Percentiles rank a stretch among this genome's conserved stretches.
These are phyloP conservation scores for Hordeum pubiflorum DNA, from an alignment of 202 grass and related monocot genomes.

Conservation along the genomic window DNA sequence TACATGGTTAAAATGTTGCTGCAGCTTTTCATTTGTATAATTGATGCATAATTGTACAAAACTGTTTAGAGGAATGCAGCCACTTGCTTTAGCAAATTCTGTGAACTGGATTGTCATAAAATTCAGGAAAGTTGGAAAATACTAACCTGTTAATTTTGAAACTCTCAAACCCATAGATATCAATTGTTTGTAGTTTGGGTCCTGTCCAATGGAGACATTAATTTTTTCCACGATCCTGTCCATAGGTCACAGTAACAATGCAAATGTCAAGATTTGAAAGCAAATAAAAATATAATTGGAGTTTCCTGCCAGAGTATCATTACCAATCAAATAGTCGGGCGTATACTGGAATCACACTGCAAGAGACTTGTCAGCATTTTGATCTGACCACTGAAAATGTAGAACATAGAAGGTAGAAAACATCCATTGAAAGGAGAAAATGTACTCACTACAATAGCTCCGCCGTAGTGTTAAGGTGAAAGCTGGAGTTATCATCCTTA, in stretches of 20 bases:
- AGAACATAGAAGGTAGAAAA: background rate
- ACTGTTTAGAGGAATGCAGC: constrained; percentile 51
- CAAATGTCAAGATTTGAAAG: constrained; percentile 15
- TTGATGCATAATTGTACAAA: constrained; percentile 99
- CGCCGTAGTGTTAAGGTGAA: constrained; percentile 79
- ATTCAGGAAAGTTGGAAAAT: constrained; percentile 16
- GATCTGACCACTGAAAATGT: constrained; percentile 1
- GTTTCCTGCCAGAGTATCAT: constrained; percentile 5
- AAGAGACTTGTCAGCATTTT: constrained; percentile 34
- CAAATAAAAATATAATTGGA: constrained; percentile 23
- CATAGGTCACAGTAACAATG: constrained; percentile 16
- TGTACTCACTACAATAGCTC: constrained; percentile 81
- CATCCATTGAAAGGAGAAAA: constrained; percentile 6
- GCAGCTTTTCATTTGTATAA: constrained; percentile 99
- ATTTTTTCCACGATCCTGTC: constrained; percentile 97
- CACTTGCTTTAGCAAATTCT: constrained; percentile 18
- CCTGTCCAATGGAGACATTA: constrained; percentile 98
- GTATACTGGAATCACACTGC: constrained; percentile 84
- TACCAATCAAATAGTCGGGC: constrained; percentile 98
- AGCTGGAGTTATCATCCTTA: constrained; percentile 87
- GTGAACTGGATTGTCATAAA: background rate
- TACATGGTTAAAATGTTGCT: constrained; percentile 99
- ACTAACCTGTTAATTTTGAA: constrained; percentile 98
- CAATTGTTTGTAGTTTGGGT: constrained; percentile 90
- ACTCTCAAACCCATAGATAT: constrained; percentile 99